These are phyloP conservation scores for Arthrobotrys megalospora DNA, from an alignment of 2,329 filamentous ascomycete genomes.

Conservation along the genomic window DNA sequence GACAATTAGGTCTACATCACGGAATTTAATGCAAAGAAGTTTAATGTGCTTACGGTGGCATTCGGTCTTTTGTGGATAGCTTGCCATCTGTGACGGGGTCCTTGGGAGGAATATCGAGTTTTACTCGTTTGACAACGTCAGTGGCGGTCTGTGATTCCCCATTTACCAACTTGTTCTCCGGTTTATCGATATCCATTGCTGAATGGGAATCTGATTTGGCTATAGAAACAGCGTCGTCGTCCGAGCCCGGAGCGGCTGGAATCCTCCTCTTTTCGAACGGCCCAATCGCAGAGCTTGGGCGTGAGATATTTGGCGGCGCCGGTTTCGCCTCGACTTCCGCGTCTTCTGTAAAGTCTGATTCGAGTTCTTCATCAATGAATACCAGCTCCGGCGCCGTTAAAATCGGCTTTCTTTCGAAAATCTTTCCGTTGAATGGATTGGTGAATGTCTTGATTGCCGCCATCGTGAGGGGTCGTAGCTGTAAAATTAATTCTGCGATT, in stretches of 20 bases:
- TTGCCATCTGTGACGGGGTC: background rate
- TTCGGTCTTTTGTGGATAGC: constrained; percentile 17
- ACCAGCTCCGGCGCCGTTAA: constrained; percentile 38
- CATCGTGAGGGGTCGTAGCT: constrained; percentile 34
- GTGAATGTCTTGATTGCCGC: constrained; percentile 43
- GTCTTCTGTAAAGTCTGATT: constrained; percentile 37
- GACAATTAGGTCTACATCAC: background rate
- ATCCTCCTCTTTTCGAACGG: constrained; percentile 28
- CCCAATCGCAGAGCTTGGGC: constrained; percentile 27
- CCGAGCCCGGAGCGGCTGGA: background rate
- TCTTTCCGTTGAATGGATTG: constrained; percentile 49
- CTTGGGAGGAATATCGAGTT: constrained; percentile 42
- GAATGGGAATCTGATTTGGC: constrained; percentile 25
- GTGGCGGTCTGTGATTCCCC: constrained; percentile 1
- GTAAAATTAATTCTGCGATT: background rate
- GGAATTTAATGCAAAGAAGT: background rate
- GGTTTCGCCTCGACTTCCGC: constrained; percentile 38
- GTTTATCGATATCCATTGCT: constrained; percentile 4
- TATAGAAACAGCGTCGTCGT: constrained; percentile 27
- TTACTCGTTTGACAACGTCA: constrained; percentile 37
- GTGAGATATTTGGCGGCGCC: constrained; percentile 15
- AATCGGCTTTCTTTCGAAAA: constrained; percentile 49
- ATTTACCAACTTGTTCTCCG: constrained; percentile 8
- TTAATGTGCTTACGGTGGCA: constrained; percentile 46
- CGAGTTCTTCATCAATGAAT: constrained; percentile 54